phyloP scores from a whole-genome alignment of 768 basidiomycete genomes.

The Hericium erinaceus region DNA sequence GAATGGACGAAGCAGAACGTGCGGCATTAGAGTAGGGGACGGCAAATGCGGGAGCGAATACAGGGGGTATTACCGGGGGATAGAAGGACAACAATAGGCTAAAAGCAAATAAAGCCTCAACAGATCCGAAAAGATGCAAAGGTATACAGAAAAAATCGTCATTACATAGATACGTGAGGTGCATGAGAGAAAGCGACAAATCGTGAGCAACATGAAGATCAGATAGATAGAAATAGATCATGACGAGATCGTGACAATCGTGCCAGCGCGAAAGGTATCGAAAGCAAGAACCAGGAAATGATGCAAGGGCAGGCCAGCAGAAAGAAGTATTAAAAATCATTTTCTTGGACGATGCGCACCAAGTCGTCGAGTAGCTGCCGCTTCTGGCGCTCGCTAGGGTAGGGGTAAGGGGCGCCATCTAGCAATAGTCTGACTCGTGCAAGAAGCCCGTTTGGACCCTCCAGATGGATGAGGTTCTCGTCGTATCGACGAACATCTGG shows the following conservation, averaged over 20 bases:
- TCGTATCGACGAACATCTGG: constrained; percentile 70
- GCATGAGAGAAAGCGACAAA: no score
- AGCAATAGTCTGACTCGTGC: constrained; percentile 53
- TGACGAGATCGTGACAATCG: background rate
- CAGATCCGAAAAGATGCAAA: no score
- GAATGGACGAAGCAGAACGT: no score
- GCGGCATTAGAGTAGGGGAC: no score
- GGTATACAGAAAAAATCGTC: no score
- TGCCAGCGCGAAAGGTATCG: background rate
- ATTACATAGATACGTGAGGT: no score
- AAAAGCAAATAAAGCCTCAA: no score
- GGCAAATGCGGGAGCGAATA: no score
- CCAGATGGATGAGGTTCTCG: constrained; percentile 63
- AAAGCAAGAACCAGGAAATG: background rate
- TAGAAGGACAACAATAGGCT: no score
- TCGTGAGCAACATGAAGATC: background rate
- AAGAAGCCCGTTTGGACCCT: constrained; percentile 66
- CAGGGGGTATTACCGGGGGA: no score
- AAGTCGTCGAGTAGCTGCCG: constrained; percentile 13
- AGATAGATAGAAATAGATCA: background rate
- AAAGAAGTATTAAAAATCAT: constrained; percentile 6
- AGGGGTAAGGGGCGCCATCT: constrained; percentile 29
- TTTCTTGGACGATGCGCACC: constrained; percentile 12
- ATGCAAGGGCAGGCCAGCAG: background rate
- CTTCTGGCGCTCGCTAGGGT: constrained; percentile 35